A percentile compares a stretch with the other conserved stretches of the same genome.
Evolutionary conservation across 345 rosid genomes (phyloP).

Genomic region (Linum trigynum): DNA sequence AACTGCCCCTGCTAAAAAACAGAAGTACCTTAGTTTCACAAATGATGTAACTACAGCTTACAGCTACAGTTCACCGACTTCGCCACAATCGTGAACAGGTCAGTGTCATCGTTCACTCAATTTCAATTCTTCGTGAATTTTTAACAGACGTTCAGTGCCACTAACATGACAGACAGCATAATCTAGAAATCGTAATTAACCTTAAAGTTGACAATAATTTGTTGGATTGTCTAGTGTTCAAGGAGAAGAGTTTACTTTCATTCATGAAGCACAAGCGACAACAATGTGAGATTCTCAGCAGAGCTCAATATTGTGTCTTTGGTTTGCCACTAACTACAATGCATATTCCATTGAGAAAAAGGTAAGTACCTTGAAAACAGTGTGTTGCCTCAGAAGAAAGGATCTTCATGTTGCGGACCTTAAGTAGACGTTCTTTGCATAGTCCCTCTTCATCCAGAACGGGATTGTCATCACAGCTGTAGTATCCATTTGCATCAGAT

Average conservation of each 20-base stretch:
- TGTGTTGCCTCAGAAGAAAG: slow-evolving; percentile 15
- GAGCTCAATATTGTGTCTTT: too few species aligned
- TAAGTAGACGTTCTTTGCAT: slow-evolving; percentile 25
- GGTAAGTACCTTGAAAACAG: slow-evolving; percentile 31
- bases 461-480: slow-evolving; percentile 60
- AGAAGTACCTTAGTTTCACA: background rate
- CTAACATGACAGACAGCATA: too few species aligned
- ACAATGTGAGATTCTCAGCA: background rate
- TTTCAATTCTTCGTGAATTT: too few species aligned
- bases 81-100: too few species aligned
- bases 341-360: background rate
- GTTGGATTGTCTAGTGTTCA: too few species aligned
- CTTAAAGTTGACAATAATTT: too few species aligned
- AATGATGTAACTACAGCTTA: background rate
- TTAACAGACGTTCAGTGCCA: too few species aligned
- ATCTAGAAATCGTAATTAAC: too few species aligned
- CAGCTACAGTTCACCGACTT: background rate
- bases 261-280: background rate
- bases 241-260: too few species aligned
- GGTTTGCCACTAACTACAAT: too few species aligned
- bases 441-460: slow-evolving; percentile 24
- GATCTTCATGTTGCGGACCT: slow-evolving; percentile 14
- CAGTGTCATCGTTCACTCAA: too few species aligned
- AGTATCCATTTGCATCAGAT: slow-evolving; percentile 49
- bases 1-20: slow-evolving; percentile 33